Conservation (phyloP, 1,284 basidiomycete species). For the Papiliotrema nemorosa region DNA sequence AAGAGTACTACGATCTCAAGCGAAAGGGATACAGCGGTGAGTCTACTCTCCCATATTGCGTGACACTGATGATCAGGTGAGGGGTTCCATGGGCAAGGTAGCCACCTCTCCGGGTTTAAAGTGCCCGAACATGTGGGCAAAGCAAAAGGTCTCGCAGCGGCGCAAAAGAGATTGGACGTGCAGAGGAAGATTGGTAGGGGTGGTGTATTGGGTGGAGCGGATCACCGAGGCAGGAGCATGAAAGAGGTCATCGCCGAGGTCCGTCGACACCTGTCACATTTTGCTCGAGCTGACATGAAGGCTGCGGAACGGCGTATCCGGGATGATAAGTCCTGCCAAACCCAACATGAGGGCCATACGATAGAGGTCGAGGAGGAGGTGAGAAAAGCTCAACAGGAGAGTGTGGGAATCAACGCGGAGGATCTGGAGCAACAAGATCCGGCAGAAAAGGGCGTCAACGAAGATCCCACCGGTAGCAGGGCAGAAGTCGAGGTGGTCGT, state of each 20-base stretch:
- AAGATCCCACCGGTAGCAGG: too few species aligned
- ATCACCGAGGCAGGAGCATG: conserved; percentile 54
- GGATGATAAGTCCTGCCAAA: conserved; percentile 68
- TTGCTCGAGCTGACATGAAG: conserved; percentile 49
- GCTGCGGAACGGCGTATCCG: conserved; percentile 71
- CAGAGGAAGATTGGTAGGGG: conserved; percentile 57
- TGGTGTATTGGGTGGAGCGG: conserved; percentile 49
- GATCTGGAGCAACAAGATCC: conserved; percentile 59
- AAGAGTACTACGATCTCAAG: conserved; percentile 73
- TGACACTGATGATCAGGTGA: conserved; percentile 55
- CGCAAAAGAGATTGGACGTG: conserved; percentile 62
- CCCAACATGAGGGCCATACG: conserved; percentile 42
- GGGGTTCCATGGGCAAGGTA: conserved; percentile 73
- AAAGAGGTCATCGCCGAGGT: conserved; percentile 74
- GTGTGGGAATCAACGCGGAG: conserved; percentile 60
- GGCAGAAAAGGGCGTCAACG: conserved; percentile 47
- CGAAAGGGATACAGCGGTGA: conserved; percentile 62
- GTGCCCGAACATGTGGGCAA: conserved; percentile 63
- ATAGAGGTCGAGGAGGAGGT: conserved; percentile 63
- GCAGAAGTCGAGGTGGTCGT: too few species aligned
- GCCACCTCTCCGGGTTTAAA: conserved; percentile 63
- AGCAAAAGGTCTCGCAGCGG: conserved; percentile 65
- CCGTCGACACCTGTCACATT: conserved; percentile 27
- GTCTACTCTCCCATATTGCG: conserved; percentile 5
- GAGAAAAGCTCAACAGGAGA: conserved; percentile 64